Conservation (phyloP, 208 protist species). For the Leptomonas pyrrhocoris region DNA sequence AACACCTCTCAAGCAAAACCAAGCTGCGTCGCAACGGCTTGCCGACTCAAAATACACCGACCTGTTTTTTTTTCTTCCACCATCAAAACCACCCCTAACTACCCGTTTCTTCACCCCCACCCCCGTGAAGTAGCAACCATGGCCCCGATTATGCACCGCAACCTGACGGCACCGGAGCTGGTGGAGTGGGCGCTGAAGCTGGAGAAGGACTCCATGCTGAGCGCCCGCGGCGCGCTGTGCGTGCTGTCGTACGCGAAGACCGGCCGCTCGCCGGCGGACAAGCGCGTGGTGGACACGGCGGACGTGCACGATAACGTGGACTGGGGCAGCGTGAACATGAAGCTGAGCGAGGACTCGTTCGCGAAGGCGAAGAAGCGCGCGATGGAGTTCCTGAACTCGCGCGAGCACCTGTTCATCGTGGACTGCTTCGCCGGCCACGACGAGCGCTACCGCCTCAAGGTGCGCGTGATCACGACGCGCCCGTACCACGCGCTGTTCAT, state of each 20-base stretch:
- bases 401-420: constrained; percentile 93
- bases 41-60: background rate
- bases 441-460: constrained; percentile 92
- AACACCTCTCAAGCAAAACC: constrained; percentile 1
- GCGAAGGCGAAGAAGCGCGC: constrained; percentile 92
- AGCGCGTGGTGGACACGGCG: constrained; percentile 91
- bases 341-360: constrained; percentile 89
- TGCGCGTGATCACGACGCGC: constrained; percentile 90
- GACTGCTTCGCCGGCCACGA: constrained; percentile 95
- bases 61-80: background rate
- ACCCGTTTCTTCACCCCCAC: background rate
- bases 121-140: constrained; percentile 5
- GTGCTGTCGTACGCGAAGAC: constrained; percentile 91
- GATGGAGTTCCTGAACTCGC: constrained; percentile 92
- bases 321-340: constrained; percentile 96
- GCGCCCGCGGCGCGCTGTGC: constrained; percentile 83
- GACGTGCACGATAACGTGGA: constrained; percentile 83
- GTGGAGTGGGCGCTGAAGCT: constrained; percentile 70
- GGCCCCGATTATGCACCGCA: constrained; percentile 44
- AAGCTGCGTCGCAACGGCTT: background rate
- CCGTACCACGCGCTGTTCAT: constrained; percentile 98
- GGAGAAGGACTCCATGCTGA: constrained; percentile 77
- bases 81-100: background rate
- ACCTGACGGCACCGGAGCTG: constrained; percentile 52
- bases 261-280: constrained; percentile 93